phyloP scores from a whole-genome alignment of 805 yeast species.

The Yueomyces sp. region DNA sequence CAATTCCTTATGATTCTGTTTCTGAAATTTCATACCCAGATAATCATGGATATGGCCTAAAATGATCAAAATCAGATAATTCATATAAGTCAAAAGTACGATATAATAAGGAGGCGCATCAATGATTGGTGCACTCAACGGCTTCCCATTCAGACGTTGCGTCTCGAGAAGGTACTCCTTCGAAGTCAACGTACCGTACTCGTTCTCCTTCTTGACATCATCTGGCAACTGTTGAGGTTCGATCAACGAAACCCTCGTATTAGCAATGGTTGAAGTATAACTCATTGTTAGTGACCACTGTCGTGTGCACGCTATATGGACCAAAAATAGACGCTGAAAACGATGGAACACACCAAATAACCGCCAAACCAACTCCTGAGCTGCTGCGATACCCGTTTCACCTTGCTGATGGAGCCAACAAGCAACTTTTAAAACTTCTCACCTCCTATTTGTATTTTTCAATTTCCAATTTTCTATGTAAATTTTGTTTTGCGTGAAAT shows the following conservation, averaged over 20 bases:
- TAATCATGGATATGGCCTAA: constrained; percentile 88
- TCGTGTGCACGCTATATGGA: no score
- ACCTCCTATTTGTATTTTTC: no score
- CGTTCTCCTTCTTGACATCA: constrained; percentile 39
- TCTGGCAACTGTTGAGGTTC: constrained; percentile 23
- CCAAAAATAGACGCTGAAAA: no score
- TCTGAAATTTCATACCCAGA: constrained; percentile 62
- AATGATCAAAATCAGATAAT: constrained; percentile 71
- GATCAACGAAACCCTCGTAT: constrained; percentile 23
- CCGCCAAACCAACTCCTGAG: no score
- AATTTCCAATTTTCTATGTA: no score
- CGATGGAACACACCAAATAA: no score
- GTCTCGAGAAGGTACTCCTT: constrained; percentile 52
- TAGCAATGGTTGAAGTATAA: constrained; percentile 10
- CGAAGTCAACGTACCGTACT: constrained; percentile 60
- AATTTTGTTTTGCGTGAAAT: no score
- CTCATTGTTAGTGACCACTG: not conserved
- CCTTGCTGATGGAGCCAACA: no score
- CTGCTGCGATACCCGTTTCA: no score
- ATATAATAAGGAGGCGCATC: constrained; percentile 84
- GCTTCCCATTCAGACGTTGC: constrained; percentile 38
- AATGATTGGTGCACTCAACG: constrained; percentile 43
- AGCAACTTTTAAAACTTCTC: no score
- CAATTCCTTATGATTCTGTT: constrained; percentile 50
- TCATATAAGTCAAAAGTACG: constrained; percentile 69